A percentile compares a stretch with the other conserved stretches of the same genome.
These are phyloP conservation scores for Metarhizium brunneum DNA, from an alignment of 2,329 filamentous ascomycete species.

Conservation along the genomic window DNA sequence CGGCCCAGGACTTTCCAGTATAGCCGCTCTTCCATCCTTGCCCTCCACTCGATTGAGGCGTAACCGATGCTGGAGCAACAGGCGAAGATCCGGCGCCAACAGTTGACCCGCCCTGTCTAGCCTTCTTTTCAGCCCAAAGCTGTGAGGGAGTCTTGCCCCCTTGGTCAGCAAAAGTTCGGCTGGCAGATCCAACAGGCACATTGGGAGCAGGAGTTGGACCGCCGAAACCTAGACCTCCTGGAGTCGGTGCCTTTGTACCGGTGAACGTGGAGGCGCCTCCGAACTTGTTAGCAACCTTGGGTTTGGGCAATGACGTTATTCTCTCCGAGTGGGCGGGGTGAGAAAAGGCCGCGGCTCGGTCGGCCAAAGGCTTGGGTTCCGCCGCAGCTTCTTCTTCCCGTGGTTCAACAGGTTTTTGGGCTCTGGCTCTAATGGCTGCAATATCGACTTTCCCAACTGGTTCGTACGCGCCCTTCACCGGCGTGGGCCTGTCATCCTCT, in stretches of 20 bases:
- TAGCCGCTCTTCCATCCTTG: constrained; percentile 87
- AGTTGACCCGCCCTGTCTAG: constrained; percentile 55
- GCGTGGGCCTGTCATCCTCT: constrained; percentile 70
- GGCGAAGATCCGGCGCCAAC: constrained; percentile 32
- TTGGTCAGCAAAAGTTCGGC: constrained; percentile 87
- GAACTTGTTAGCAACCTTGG: constrained; percentile 89
- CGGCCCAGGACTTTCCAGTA: constrained; percentile 81
- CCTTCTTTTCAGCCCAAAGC: constrained; percentile 96
- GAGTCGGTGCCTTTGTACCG: constrained; percentile 82
- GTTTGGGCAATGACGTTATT: constrained; percentile 81
- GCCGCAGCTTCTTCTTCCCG: constrained; percentile 20
- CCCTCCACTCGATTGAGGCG: constrained; percentile 62
- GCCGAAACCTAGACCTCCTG: constrained; percentile 57
- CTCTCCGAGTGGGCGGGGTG: constrained; percentile 57
- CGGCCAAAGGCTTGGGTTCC: constrained; percentile 56
- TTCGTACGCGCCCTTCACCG: constrained; percentile 88
- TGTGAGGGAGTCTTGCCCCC: constrained; percentile 96
- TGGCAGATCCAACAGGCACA: constrained; percentile 65
- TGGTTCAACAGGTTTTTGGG: constrained; percentile 54
- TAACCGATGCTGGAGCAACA: constrained; percentile 42
- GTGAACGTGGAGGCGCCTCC: constrained; percentile 62
- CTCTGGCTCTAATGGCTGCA: constrained; percentile 78
- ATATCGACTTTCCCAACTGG: constrained; percentile 96
- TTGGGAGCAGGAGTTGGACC: constrained; percentile 45
- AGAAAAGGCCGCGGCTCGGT: constrained; percentile 66